Evolutionary conservation across 371 early-diverging fungal species (phyloP), one percentile per base, ranked within the genome.

Genomic region (Rhizopus microsporus): DNA sequence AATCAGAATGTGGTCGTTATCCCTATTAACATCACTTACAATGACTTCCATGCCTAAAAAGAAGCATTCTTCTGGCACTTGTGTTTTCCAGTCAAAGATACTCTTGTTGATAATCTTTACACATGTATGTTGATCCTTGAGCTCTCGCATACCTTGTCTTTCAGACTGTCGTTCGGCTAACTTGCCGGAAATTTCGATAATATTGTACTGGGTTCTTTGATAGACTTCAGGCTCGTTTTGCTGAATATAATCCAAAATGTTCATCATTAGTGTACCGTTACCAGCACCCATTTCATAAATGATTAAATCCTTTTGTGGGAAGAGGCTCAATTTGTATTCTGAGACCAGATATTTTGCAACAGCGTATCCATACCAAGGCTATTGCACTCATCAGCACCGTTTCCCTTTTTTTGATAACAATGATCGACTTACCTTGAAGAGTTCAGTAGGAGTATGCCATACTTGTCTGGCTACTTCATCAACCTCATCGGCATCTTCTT

Each of bases 201-300:
- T 87, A 31, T 87, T 85, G 80, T 98, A 98, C 63, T 81, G 80
- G 16, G 89, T 91, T 37, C 81, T 70, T 48, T 74, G 68, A 65
- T 93, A 97, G 29, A 97, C 79, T 3, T 85, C 85, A 2, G 95
- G 96, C 57, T 91, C 88, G 39, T 82, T 65, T 51, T 83, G 71
- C 59, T 83, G 81, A 38, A 97, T 77, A 60, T 90, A 94, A 60
- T 95, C 96, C 44, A 97, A 80, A 10, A 98, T 90, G 71, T 96
- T 92, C 52, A 83, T 57, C 95, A 95, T 95, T 63, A 97, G 70
- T 3, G 97, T 95, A 52, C 97, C 99, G 63, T 97, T 97, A 51
- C 99, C 99, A 4, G 93, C 97, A 35, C 97, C 97, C 78, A 97
- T 85, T 75, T 98, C 99, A 69, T 93, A 97, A 45, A 98, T 90